Evolutionary conservation across 345 rosid species (phyloP).

Genomic region (Tarenaya hassleriana): DNA sequence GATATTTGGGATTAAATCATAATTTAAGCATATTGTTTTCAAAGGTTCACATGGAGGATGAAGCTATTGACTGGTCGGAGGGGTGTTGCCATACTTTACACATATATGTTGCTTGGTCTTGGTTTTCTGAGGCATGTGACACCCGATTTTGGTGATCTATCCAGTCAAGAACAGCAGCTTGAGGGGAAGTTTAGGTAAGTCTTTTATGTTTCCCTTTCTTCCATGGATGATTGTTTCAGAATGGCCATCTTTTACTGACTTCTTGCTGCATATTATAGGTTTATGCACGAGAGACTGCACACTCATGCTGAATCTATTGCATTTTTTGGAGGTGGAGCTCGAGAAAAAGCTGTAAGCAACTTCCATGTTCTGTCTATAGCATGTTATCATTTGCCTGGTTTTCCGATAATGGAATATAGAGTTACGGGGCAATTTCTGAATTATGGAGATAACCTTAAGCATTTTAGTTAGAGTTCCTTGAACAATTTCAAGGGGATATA

Average conservation of each 20-base stretch:
- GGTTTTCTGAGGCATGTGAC: conserved; percentile 85
- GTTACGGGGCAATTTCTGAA: too few relatives aligned
- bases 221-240: conserved; percentile 18
- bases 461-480: too few relatives aligned
- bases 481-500: too few relatives aligned
- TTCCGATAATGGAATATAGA: too few relatives aligned
- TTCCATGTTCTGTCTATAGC: too few relatives aligned
- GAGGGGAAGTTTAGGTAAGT: conserved; percentile 93
- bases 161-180: conserved; percentile 77
- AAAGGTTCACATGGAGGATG: conserved; percentile 99
- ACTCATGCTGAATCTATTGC: conserved; percentile 98
- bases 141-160: conserved; percentile 90
- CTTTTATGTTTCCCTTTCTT: conserved; percentile 3
- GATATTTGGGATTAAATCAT: conserved; percentile 17
- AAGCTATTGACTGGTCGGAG: conserved; percentile 86
- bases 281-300: conserved; percentile 97
- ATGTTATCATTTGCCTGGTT: too few relatives aligned
- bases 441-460: too few relatives aligned
- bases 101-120: conserved; percentile 90
- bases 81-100: conserved; percentile 89
- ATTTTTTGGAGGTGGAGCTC: conserved; percentile 98
- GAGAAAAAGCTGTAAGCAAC: conserved; percentile 90
- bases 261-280: conserved; percentile 45
- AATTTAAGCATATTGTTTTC: conserved; percentile 17
- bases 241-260: conserved; percentile 11